Evolutionary conservation across 768 basidiomycete species (phyloP), one percentile per base, ranked within the genome.

Genomic region (Suillus tomentosus): DNA sequence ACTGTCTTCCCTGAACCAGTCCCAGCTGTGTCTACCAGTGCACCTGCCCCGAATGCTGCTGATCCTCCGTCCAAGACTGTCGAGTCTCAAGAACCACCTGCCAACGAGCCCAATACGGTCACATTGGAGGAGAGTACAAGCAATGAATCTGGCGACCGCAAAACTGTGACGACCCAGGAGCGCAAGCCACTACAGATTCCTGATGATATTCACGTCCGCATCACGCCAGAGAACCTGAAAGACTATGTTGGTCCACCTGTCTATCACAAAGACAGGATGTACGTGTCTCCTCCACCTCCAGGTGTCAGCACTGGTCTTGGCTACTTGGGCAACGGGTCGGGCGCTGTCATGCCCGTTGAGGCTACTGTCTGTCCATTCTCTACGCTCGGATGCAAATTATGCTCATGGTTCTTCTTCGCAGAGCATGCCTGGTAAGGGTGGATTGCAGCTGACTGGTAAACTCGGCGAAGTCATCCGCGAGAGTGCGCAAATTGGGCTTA

Each of bases 381-480:
- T 14, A 34, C 10, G 14, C 40, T 37, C 5, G 10, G 15, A 40
- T 40, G 17, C 24, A 40, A 14, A 24, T 27, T 40, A 57, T 57
- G 24, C 15, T 24, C 2, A 40, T 57, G 0, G 11, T 54, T 27
- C 60, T 59, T 17, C 60, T 59, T 17, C 60, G n/a, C 74, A 95
- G 94, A 88, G 88, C 59, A 99, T 97, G 95, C 96, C 96, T 31
- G 97, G 97, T 3, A 96, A 96, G 74, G 96, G 96, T 14, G 84
- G 83, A 17, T 81, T 99, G 2, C 95, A 95, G 69, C 79, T 99
- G 9, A 99, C 97, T 0, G 97, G 97, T 45, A 99, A 99, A 78
- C 89, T 99, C 5, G 96, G 96, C 51, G 97, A 99, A 70, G 97
- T 99, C 65, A 98, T 99, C 74, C 85, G 94, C 43, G 97, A 99